phyloP scores from a whole-genome alignment of 2,329 filamentous ascomycete species.

The Monascus ruber region DNA sequence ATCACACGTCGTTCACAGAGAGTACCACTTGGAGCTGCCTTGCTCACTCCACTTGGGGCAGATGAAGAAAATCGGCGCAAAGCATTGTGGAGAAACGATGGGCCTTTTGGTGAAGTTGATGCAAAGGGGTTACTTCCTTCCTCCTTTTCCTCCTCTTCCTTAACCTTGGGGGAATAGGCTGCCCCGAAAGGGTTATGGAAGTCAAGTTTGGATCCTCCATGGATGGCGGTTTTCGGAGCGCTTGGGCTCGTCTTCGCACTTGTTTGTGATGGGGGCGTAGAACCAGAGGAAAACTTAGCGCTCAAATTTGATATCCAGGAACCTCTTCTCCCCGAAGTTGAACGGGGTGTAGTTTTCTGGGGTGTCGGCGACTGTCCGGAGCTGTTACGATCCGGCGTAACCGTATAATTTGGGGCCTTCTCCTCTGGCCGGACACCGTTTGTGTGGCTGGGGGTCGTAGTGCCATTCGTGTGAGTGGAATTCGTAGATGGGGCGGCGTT shows the following conservation, averaged over 20 bases:
- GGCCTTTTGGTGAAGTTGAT: constrained; percentile 61
- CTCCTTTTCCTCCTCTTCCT: constrained; percentile 32
- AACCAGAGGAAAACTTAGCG: constrained; percentile 68
- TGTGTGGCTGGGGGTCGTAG: not conserved
- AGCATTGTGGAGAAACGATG: constrained; percentile 68
- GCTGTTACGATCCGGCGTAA: constrained; percentile 6
- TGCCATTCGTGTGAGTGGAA: constrained; percentile 2
- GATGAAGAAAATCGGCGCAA: constrained; percentile 72
- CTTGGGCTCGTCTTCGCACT: constrained; percentile 18
- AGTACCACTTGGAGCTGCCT: constrained; percentile 49
- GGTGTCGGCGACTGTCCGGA: constrained; percentile 10
- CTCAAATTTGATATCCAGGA: constrained; percentile 94
- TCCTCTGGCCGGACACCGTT: constrained; percentile 4
- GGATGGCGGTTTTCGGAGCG: constrained; percentile 20
- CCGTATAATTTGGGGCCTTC: constrained; percentile 7
- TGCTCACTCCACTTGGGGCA: constrained; percentile 38
- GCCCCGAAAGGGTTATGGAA: constrained; percentile 35
- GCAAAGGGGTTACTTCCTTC: constrained; percentile 15
- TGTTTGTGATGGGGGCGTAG: constrained; percentile 29
- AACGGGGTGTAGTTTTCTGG: constrained; percentile 12
- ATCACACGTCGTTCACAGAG: constrained; percentile 69
- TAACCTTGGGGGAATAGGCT: constrained; percentile 29
- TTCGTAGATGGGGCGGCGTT: constrained; percentile 8
- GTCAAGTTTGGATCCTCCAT: constrained; percentile 22
- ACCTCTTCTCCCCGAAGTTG: constrained; percentile 45